These are phyloP conservation scores for Gelatoporia subvermispora DNA, from an alignment of 768 basidiomycete species.

Conservation along the genomic window DNA sequence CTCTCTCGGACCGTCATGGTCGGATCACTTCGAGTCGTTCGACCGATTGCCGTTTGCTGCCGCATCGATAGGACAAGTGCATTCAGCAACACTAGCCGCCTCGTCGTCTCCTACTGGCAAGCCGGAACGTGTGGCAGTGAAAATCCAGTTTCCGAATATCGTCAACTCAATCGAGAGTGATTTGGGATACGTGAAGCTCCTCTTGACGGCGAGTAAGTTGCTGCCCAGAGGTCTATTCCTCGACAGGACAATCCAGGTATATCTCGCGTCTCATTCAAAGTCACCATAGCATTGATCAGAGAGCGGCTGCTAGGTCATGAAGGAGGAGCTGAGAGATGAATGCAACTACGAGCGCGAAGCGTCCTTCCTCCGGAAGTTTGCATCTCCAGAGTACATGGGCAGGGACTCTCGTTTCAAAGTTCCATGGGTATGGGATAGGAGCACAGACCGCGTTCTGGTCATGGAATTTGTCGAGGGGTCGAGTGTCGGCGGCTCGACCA, in stretches of 20 bases:
- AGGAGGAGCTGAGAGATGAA: slow-evolving; percentile 85
- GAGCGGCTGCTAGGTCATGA: slow-evolving; percentile 59
- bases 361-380: slow-evolving; percentile 58
- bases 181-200: slow-evolving; percentile 75
- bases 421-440: slow-evolving; percentile 82
- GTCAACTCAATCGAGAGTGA: slow-evolving; percentile 83
- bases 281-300: background rate
- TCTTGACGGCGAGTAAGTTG: slow-evolving; percentile 75
- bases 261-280: slow-evolving; percentile 1
- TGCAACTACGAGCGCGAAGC: slow-evolving; percentile 90
- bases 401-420: slow-evolving; percentile 68
- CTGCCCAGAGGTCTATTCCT: slow-evolving; percentile 88
- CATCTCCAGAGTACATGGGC: slow-evolving; percentile 43
- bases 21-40: slow-evolving; percentile 64
- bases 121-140: slow-evolving; percentile 65
- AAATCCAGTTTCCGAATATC: slow-evolving; percentile 95
- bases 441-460: slow-evolving; percentile 79
- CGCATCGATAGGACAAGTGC: slow-evolving; percentile 97
- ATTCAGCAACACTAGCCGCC: slow-evolving; percentile 60
- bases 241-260: slow-evolving; percentile 76
- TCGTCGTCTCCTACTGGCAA: slow-evolving; percentile 47
- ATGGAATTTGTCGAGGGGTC: slow-evolving; percentile 83
- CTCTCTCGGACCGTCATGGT: slow-evolving; percentile 79
- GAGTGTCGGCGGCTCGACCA: slow-evolving; percentile 66
- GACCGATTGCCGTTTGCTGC: slow-evolving; percentile 88